These are phyloP conservation scores for Termitomyces bulborhizus DNA, from an alignment of 768 basidiomycete genomes.

Conservation along the genomic window DNA sequence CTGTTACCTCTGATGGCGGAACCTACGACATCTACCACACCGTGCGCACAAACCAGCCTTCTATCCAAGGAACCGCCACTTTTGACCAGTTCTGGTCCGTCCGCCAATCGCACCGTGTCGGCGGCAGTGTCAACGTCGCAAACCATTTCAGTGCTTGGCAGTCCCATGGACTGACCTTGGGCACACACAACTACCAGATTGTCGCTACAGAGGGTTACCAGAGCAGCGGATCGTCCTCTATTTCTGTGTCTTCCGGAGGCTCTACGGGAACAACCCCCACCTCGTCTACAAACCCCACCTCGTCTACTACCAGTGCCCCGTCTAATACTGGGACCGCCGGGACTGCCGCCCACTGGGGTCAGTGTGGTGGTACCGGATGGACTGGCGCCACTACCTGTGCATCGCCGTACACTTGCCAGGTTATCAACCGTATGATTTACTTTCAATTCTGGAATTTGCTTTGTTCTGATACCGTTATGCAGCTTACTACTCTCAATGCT, in stretches of 20 bases:
- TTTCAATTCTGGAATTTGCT: not conserved
- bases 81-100: constrained; percentile 44
- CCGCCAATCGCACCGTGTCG: constrained; percentile 27
- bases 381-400: not conserved
- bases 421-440: not conserved
- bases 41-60: constrained; percentile 32
- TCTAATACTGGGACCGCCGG: not conserved
- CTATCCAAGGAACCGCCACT: constrained; percentile 36
- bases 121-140: constrained; percentile 27
- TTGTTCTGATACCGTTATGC: not conserved
- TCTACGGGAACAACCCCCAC: not conserved
- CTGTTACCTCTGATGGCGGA: constrained; percentile 34
- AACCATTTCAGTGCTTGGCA: constrained; percentile 42
- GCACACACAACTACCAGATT: constrained; percentile 39
- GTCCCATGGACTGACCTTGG: constrained; percentile 30
- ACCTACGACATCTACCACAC: constrained; percentile 36
- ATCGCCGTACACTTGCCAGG: not conserved
- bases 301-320: not conserved
- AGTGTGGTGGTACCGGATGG: constrained; percentile 1
- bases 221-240: constrained; percentile 27
- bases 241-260: constrained; percentile 8
- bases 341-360: not conserved
- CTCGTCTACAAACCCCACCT: not conserved
- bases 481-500: constrained; percentile 1
- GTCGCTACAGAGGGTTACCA: constrained; percentile 40